Base-by-base conservation (phyloP, 176 grass and related monocot genomes). In the Zoysia japonica region DNA sequence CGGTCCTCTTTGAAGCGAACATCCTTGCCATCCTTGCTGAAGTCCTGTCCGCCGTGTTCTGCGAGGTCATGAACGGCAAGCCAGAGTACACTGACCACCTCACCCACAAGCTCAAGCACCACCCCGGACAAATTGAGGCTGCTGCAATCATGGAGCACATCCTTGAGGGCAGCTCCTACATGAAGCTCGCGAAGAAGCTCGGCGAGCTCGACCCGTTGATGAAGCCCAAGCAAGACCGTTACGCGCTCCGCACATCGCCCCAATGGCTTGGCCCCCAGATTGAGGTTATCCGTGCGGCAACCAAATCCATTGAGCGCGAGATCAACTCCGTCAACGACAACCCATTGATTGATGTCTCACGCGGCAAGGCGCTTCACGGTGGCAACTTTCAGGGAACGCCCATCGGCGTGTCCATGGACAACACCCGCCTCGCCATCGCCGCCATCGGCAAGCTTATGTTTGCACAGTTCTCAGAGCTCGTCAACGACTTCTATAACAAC, bases 241-340 rank as follows among this genome's bases (percentile, higher is more conserved):
- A 96, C 78, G 93, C 93, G 1, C 89, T 96, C 40, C 87, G 89
- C 15, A 96, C 93, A 1, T 96, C 93, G 2, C 93, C 89, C 6
- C 89, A 96, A 6, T 96, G 89, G 93, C 93, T 96, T 16, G 93
- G 93, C 9, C 93, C 93, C 1, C 93, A 96, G 47, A 87, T 96
- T 5, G 89, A 96, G 70, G 93, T 96, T 0, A 92, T 96, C 79
- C 89, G 93, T 2, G 65, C 82, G 1, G 89, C 93, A 61, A 96
- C 93, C 71, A 92, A 92, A 71, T 90, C 93, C 7, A 97, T 97
- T 5, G 93, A 97, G 85, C 83, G 88, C 12, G 93, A 97, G 83
- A 97, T 97, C 85, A 97, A 97, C 78, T 97, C 93, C 17, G 93
- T 97, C 48, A 97, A 97, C 11, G 93, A 97, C 72, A 97, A 97